Conservation (phyloP, 2,329 filamentous ascomycete species). For the Reticulascus tulasneorum region DNA sequence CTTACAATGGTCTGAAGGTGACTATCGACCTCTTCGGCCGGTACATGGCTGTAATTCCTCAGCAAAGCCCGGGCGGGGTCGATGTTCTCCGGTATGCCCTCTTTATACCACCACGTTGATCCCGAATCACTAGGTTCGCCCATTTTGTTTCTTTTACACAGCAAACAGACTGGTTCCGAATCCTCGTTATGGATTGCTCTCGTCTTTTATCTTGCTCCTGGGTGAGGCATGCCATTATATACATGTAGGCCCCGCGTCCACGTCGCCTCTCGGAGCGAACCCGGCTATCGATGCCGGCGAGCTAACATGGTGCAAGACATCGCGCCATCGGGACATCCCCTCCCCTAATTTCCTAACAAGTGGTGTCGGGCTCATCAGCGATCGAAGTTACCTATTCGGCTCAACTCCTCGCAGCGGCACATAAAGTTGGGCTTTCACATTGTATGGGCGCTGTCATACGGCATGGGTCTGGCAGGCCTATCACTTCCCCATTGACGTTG, state of each 20-base stretch:
- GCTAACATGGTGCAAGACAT: no score
- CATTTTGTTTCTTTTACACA: neutral
- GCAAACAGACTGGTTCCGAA: neutral
- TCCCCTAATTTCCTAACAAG: no score
- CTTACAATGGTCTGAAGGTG: conserved; percentile 33
- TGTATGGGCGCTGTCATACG: no score
- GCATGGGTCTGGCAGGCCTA: no score
- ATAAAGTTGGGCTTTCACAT: no score
- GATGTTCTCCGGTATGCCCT: conserved; percentile 31
- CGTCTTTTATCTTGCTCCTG: conserved; percentile 1
- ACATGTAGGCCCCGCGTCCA: no score
- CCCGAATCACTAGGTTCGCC: conserved; percentile 1
- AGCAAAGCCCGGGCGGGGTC: conserved; percentile 31
- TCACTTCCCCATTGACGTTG: no score
- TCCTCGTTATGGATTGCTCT: neutral
- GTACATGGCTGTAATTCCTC: conserved; percentile 33
- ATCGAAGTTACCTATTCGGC: no score
- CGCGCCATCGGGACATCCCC: no score
- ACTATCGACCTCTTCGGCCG: conserved; percentile 27
- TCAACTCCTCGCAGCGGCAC: no score
- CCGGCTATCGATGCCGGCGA: conserved; percentile 3
- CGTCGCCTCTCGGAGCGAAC: conserved; percentile 4
- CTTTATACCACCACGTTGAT: conserved; percentile 4
- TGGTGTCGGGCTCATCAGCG: no score
- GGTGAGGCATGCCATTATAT: no score